phyloP scores from a whole-genome alignment of 306 rosid genomes.

The Potentilla sterilis region DNA sequence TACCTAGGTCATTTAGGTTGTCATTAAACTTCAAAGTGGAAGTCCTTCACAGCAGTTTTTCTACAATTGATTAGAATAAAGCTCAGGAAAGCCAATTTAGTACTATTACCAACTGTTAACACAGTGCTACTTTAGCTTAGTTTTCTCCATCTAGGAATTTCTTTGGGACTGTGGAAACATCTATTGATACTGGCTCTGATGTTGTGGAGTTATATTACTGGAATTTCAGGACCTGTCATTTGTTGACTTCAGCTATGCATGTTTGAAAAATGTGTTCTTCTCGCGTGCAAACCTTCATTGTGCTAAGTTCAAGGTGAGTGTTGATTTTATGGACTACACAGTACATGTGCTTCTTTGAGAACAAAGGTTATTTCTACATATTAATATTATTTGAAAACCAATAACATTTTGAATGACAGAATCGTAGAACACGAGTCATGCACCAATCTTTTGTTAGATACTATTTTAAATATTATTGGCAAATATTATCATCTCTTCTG shows the following conservation, averaged over 20 bases:
- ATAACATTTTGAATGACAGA: neutral
- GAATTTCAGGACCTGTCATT: conserved; percentile 72
- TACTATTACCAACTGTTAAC: neutral
- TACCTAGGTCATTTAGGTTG: neutral
- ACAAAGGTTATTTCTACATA: neutral
- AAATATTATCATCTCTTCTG: neutral
- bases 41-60: neutral
- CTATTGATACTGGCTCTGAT: neutral
- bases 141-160: neutral
- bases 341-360: neutral
- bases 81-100: neutral
- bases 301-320: conserved; percentile 82
- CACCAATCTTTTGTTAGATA: neutral
- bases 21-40: neutral
- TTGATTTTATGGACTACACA: neutral
- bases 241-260: conserved; percentile 95
- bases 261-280: conserved; percentile 82
- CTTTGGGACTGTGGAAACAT: conserved; percentile 10
- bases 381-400: neutral
- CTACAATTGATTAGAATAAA: conserved; percentile 3
- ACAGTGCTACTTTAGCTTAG: neutral
- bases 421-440: neutral
- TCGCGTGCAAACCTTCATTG: conserved; percentile 84
- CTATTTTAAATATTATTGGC: neutral
- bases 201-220: conserved; percentile 16